These are phyloP conservation scores for Phialophora expanda DNA, from an alignment of 2,329 filamentous ascomycete genomes.

Conservation along the genomic window DNA sequence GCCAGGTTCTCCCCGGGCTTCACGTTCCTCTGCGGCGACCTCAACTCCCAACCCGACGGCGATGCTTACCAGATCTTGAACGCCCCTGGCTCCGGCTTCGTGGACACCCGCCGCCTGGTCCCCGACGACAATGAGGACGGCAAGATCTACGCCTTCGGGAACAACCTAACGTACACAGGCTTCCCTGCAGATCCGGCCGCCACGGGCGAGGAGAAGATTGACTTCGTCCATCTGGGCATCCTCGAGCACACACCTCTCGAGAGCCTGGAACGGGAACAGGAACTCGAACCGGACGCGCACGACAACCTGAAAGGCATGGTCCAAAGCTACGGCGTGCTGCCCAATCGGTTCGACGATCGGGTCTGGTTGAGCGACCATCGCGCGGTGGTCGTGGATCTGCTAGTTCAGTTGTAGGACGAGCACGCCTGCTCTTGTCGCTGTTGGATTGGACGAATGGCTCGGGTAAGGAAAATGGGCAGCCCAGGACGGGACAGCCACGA, in stretches of 20 bases:
- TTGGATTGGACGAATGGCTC: background rate
- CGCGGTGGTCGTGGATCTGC: slow-evolving; percentile 60
- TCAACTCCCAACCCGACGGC: slow-evolving; percentile 59
- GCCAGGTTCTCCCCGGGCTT: slow-evolving; percentile 43
- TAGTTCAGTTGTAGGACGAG: slow-evolving; percentile 13
- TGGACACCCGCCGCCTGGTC: slow-evolving; percentile 45
- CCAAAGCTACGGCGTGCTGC: slow-evolving; percentile 58
- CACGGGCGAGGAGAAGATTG: slow-evolving; percentile 52
- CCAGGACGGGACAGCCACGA: background rate
- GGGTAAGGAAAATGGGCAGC: background rate
- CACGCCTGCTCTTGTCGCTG: background rate
- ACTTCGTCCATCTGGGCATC: slow-evolving; percentile 56
- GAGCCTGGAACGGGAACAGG: background rate
- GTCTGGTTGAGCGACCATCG: slow-evolving; percentile 63
- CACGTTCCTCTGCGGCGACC: slow-evolving; percentile 60
- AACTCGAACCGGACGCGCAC: background rate
- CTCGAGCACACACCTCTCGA: slow-evolving; percentile 32
- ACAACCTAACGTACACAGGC: slow-evolving; percentile 60
- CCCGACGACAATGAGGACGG: slow-evolving; percentile 36
- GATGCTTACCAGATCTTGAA: slow-evolving; percentile 60
- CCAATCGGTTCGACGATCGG: slow-evolving; percentile 61
- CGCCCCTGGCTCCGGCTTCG: slow-evolving; percentile 43
- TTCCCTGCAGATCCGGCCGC: slow-evolving; percentile 50
- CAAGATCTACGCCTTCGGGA: slow-evolving; percentile 52
- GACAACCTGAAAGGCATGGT: slow-evolving; percentile 47